Evolutionary conservation across 2,329 filamentous ascomycete species (phyloP), one percentile per base, ranked within the genome.

Genomic region (Teratosphaeriaceae sp.): DNA sequence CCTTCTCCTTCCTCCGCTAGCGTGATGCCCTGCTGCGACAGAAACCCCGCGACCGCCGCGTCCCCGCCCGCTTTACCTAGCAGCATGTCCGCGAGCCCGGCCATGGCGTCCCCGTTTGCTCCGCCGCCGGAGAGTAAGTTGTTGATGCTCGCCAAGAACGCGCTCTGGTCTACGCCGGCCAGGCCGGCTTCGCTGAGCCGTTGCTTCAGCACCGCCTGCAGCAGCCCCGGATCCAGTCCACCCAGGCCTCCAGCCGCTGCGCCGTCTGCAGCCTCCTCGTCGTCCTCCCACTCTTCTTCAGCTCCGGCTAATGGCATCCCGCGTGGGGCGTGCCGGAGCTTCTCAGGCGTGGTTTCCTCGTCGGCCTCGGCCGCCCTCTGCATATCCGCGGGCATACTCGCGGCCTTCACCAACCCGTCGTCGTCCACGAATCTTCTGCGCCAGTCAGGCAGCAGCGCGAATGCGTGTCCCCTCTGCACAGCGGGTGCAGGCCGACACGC

Each of bases 401-500:
- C 53, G 4, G 20, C 20, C n/a, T 31, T 40, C 1, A 49, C 29
- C 13, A 45, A 21, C 3, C 49, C 53, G 20, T 52, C 50, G 38
- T 51, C 56, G 21, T 61, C 50, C 23, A 51, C 53, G 39, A 67
- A 63, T 22, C 61, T 60, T 40, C 65, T 57, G 44, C 63, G 62
- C 70, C 70, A 74, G 45, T 74, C 64, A 27, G 64, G 62, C 20
- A 74, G 47, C 12, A 73, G 50, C 3, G 70, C 62, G 42, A 64
- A 68, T 9, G 62, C 38, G 38, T 58, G 48, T 1, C 53, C 51
- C 12, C 59, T 47, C n/a, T 64, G 58, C 3, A 40, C n/a, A 24
- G 31, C 20, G 2, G 49, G 44, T n/a, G 44, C 35, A 23, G 45
- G n/a, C 11, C 42, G 35, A 12, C 46, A 42, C 12, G 45, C 37